Conservation (phyloP, 2,329 filamentous ascomycete genomes). For the Emericellopsis atlantica region DNA sequence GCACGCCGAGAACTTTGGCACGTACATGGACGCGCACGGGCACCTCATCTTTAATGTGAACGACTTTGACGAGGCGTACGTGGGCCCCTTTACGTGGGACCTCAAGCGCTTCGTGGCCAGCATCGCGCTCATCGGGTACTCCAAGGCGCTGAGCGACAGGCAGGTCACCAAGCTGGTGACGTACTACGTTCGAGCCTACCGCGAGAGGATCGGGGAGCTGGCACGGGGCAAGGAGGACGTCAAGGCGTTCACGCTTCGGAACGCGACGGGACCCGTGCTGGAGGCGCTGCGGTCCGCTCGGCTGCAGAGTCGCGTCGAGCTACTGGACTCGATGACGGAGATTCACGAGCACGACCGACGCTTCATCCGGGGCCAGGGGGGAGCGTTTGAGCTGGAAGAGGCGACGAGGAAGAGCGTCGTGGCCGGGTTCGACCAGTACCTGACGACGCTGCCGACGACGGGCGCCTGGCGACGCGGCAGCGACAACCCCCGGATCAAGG, state of each 20-base stretch:
- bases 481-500: neutral
- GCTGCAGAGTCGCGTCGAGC: neutral
- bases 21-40: conserved; percentile 2
- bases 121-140: conserved; percentile 1
- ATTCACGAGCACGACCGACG: neutral
- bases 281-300: neutral
- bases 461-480: neutral
- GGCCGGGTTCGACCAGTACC: neutral
- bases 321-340: conserved; percentile 2
- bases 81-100: conserved; percentile 1
- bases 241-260: neutral
- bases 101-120: conserved; percentile 1
- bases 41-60: conserved; percentile 2
- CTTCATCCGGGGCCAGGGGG: neutral
- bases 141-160: conserved; percentile 1
- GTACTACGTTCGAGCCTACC: neutral
- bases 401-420: neutral
- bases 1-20: conserved; percentile 3
- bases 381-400: neutral
- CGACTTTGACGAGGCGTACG: conserved; percentile 3
- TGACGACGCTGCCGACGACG: neutral
- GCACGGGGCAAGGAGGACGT: neutral
- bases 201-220: neutral
- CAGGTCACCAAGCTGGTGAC: conserved; percentile 1
- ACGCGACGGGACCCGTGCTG: neutral